Evolutionary conservation across 352 stramenopile species (phyloP).

Genomic region (Saprolegnia diclina): DNA sequence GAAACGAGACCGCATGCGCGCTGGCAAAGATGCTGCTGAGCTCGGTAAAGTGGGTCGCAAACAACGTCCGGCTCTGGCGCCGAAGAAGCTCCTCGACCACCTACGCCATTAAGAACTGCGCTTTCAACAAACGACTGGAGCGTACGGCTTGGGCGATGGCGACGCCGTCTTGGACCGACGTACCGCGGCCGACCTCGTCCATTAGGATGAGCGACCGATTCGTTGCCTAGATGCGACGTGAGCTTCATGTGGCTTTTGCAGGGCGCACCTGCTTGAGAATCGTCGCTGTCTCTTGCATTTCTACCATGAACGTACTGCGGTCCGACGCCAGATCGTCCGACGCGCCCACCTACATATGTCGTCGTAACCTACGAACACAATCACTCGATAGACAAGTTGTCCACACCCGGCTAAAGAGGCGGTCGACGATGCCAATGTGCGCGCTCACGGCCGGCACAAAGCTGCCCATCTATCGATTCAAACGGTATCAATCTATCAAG

Average conservation of each 20-base stretch:
- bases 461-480: conserved; percentile 40
- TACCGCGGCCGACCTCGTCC: conserved; percentile 83
- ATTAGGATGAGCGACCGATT: conserved; percentile 78
- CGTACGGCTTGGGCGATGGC: conserved; percentile 69
- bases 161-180: conserved; percentile 65
- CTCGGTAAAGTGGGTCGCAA: conserved; percentile 81
- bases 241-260: not conserved
- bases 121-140: not conserved
- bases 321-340: conserved; percentile 72
- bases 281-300: conserved; percentile 82
- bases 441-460: conserved; percentile 75
- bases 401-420: conserved; percentile 60
- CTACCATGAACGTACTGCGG: conserved; percentile 82
- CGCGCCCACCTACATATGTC: conserved; percentile 41
- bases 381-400: no score
- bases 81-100: conserved; percentile 54
- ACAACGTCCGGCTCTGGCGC: conserved; percentile 57
- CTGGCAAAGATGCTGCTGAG: conserved; percentile 40
- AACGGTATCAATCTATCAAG: not conserved
- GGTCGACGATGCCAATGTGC: conserved; percentile 64
- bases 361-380: no score
- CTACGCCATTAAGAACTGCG: not conserved
- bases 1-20: conserved; percentile 40
- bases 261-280: conserved; percentile 45
- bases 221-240: conserved; percentile 34